A percentile compares a stretch with the other conserved stretches of the same genome.
phyloP scores from a whole-genome alignment of 2,329 filamentous ascomycete species.

The Pseudogymnoascus sp. region DNA sequence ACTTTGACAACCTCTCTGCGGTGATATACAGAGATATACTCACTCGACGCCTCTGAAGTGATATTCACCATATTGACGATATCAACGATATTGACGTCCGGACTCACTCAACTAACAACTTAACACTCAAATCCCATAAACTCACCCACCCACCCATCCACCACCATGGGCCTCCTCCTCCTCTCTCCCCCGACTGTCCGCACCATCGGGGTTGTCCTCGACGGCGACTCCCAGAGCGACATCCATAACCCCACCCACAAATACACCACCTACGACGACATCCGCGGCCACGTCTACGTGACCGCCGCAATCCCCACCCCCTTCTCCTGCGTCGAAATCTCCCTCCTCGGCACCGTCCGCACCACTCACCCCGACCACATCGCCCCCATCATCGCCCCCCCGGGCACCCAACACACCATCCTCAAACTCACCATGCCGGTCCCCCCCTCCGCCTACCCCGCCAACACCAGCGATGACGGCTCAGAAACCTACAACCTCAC shows the following conservation, averaged over 20 bases:
- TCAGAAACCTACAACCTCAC: background rate
- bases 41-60: background rate
- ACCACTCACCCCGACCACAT: background rate
- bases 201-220: background rate
- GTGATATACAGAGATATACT: background rate
- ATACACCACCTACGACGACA: slow-evolving; percentile 3
- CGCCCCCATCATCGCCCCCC: background rate
- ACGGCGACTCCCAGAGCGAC: background rate
- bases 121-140: background rate
- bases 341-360: background rate
- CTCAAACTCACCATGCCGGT: slow-evolving; percentile 28
- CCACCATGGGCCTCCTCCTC: background rate
- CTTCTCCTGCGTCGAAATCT: background rate
- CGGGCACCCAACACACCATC: slow-evolving; percentile 21
- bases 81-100: background rate
- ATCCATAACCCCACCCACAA: background rate
- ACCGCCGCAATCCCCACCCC: background rate
- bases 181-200: background rate
- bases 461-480: slow-evolving; percentile 15
- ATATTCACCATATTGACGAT: background rate
- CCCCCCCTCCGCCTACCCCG: slow-evolving; percentile 22
- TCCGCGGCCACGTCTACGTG: background rate
- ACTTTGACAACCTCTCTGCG: background rate
- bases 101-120: background rate
- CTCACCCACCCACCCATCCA: background rate